Conservation (phyloP, 257 asterid genomes). For the Jacaranda copaia region DNA sequence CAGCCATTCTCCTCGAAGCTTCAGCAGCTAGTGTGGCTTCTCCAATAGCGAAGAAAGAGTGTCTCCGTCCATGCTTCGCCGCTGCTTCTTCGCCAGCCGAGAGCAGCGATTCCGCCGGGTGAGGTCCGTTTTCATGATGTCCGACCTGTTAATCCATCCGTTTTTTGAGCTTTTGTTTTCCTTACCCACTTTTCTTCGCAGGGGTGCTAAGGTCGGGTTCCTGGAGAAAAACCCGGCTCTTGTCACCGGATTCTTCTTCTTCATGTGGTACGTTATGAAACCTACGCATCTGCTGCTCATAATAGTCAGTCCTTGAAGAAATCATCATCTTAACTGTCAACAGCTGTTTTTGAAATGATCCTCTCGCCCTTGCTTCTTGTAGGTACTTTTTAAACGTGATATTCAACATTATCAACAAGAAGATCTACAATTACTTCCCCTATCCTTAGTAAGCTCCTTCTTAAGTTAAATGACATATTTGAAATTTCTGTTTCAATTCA, state of each 20-base stretch:
- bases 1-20: slow-evolving; percentile 68
- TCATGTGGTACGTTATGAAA: slow-evolving; percentile 79
- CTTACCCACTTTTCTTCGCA: slow-evolving; percentile 41
- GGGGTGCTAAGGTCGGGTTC: slow-evolving; percentile 82
- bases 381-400: slow-evolving; percentile 94
- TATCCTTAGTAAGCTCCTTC: slow-evolving; percentile 81
- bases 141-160: slow-evolving; percentile 38
- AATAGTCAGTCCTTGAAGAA: no score
- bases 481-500: not conserved
- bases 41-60: slow-evolving; percentile 51
- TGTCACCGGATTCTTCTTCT: slow-evolving; percentile 94
- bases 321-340: not conserved
- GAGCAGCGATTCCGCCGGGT: slow-evolving; percentile 90
- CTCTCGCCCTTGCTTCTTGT: slow-evolving; percentile 23
- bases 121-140: slow-evolving; percentile 60
- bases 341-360: slow-evolving; percentile 26
- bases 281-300: not conserved
- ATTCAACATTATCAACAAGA: slow-evolving; percentile 97
- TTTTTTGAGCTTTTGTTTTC: slow-evolving; percentile 10
- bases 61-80: slow-evolving; percentile 61
- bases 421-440: slow-evolving; percentile 97
- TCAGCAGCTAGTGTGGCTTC: slow-evolving; percentile 45
- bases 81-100: slow-evolving; percentile 83
- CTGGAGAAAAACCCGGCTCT: slow-evolving; percentile 75
- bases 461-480: not conserved